Evolutionary conservation across 2,329 filamentous ascomycete species (phyloP).

Genomic region (Phoma sp.): DNA sequence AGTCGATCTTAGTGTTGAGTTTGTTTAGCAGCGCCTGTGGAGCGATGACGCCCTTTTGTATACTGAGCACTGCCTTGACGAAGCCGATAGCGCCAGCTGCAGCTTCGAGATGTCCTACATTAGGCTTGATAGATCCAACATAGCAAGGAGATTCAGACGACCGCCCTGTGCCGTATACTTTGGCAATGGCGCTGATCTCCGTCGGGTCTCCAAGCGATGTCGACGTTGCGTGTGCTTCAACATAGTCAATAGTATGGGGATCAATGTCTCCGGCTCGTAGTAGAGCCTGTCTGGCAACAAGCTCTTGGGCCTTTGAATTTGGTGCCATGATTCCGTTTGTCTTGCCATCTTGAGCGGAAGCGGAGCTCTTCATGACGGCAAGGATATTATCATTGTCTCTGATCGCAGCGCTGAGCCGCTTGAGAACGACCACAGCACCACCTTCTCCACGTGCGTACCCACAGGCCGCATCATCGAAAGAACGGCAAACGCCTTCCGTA

Average conservation of each 20-base stretch:
- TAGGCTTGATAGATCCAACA: constrained; percentile 41
- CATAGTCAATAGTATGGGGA: constrained; percentile 18
- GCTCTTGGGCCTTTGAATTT: constrained; percentile 40
- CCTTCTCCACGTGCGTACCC: constrained; percentile 47
- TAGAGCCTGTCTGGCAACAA: constrained; percentile 28
- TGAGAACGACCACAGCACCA: constrained; percentile 40
- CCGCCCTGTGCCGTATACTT: constrained; percentile 15
- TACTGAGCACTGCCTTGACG: constrained; percentile 48
- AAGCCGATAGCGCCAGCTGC: constrained; percentile 48
- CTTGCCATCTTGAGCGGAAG: constrained; percentile 42
- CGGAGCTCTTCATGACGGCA: constrained; percentile 40
- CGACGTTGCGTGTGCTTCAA: constrained; percentile 56
- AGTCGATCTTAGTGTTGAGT: constrained; percentile 45
- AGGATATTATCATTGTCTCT: constrained; percentile 38
- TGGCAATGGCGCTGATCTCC: constrained; percentile 27
- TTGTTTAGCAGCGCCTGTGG: constrained; percentile 32
- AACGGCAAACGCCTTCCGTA: constrained; percentile 40
- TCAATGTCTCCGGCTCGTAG: constrained; percentile 14
- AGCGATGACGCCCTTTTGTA: constrained; percentile 48
- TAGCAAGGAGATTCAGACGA: constrained; percentile 9
- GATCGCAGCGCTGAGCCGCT: constrained; percentile 35
- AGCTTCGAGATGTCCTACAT: constrained; percentile 54
- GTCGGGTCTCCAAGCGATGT: constrained; percentile 59
- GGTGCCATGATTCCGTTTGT: constrained; percentile 49
- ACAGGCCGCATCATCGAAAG: constrained; percentile 41